Percentiles rank a stretch among this genome's conserved stretches.
Conservation (phyloP, 179 eudicot genomes). For the Monotropa hypopitys region DNA sequence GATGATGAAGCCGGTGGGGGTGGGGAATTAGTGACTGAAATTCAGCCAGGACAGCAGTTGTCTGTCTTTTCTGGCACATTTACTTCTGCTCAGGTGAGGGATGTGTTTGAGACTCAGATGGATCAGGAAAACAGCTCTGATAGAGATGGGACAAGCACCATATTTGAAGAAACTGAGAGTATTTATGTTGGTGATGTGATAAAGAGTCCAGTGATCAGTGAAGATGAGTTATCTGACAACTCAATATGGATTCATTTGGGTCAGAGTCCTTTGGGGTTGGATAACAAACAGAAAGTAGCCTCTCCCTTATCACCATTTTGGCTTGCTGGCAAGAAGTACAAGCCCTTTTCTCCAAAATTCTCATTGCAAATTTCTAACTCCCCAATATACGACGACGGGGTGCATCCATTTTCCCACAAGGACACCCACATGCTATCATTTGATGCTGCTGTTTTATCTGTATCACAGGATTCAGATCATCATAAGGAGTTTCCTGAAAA, state of each 20-base stretch:
- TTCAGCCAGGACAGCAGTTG: constrained; percentile 51
- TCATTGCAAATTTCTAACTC: constrained; percentile 30
- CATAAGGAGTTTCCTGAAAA: constrained; percentile 30
- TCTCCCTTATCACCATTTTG: constrained; percentile 61
- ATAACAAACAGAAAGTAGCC: constrained; percentile 30
- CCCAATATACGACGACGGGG: constrained; percentile 37
- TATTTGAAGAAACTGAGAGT: constrained; percentile 86
- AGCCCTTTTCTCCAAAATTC: constrained; percentile 46
- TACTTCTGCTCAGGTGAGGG: constrained; percentile 89
- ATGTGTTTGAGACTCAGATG: constrained; percentile 91
- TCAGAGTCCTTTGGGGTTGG: constrained; percentile 68
- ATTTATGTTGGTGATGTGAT: constrained; percentile 87
- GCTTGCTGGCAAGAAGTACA: constrained; percentile 52
- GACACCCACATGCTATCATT: constrained; percentile 52
- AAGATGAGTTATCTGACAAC: constrained; percentile 93
- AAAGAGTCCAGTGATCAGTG: constrained; percentile 95
- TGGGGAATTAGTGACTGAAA: constrained; percentile 41
- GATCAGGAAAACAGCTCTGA: constrained; percentile 82
- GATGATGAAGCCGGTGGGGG: constrained; percentile 51
- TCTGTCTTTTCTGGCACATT: constrained; percentile 97
- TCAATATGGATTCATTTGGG: constrained; percentile 93
- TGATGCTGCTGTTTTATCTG: constrained; percentile 77
- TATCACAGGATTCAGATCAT: constrained; percentile 47
- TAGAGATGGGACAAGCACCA: constrained; percentile 83
- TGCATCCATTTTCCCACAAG: constrained; percentile 12